Conservation (phyloP, 139 green algal genomes). For the Chlorella vulgaris region DNA sequence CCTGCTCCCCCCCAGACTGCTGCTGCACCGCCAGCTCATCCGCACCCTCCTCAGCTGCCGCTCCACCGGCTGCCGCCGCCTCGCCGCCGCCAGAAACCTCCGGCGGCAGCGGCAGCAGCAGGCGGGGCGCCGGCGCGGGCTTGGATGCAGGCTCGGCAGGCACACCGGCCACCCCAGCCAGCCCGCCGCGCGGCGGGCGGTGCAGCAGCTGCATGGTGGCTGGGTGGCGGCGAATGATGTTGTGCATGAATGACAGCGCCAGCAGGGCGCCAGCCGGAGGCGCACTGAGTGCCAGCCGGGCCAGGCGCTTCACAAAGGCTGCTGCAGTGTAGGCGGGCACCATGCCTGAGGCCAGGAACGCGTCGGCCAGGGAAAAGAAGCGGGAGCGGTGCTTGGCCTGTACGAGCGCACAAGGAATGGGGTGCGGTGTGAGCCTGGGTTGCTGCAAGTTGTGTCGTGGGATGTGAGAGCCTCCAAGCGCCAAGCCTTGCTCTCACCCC, state of each 20-base stretch:
- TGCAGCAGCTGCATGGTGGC: conserved; percentile 86
- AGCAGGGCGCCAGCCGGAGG: conserved; percentile 68
- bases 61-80: not conserved
- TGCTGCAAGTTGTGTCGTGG: too few species aligned
- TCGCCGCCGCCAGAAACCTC: not conserved
- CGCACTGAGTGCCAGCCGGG: conserved; percentile 65
- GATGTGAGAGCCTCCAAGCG: too few species aligned
- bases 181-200: conserved; percentile 43
- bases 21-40: not conserved
- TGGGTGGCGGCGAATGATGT: conserved; percentile 93
- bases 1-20: not conserved
- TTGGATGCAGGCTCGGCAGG: too few species aligned
- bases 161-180: conserved; percentile 6
- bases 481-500: too few species aligned
- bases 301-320: conserved; percentile 94
- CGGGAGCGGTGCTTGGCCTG: conserved; percentile 61
- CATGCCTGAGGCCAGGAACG: conserved; percentile 88
- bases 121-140: not conserved
- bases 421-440: too few species aligned
- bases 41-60: too few species aligned
- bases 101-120: not conserved
- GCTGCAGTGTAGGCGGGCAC: conserved; percentile 95
- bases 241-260: conserved; percentile 92
- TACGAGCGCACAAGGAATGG: too few species aligned
- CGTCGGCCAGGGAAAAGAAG: conserved; percentile 92